A percentile compares a stretch with the other conserved stretches of the same genome.
Conservation (phyloP, 208 protist species). For the Acanthamoeba triangularis region DNA sequence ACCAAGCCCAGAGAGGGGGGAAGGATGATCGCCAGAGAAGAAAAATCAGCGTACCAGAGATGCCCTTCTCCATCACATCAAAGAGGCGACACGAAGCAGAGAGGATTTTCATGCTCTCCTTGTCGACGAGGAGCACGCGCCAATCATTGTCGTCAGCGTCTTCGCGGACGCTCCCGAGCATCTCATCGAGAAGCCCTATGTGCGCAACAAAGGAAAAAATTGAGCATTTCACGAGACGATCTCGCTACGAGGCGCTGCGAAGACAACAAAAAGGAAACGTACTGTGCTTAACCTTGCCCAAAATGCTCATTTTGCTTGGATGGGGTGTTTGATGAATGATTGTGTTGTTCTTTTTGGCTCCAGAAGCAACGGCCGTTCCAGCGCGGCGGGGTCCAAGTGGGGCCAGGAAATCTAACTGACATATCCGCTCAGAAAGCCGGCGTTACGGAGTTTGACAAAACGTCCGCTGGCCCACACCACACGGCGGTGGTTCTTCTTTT, state of each 20-base stretch:
- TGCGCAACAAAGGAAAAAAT: neutral
- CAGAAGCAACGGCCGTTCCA: too few species aligned
- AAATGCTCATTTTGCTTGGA: neutral
- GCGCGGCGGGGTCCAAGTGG: too few species aligned
- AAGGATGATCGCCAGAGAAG: neutral
- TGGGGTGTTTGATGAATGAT: too few species aligned
- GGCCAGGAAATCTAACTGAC: too few species aligned
- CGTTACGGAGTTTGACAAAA: too few species aligned
- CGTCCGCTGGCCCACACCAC: too few species aligned
- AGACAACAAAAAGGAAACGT: too few species aligned
- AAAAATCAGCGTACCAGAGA: slow-evolving; percentile 11
- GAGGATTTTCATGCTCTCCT: slow-evolving; percentile 32
- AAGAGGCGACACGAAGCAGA: slow-evolving; percentile 25
- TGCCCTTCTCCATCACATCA: slow-evolving; percentile 20
- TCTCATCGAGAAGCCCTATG: slow-evolving; percentile 3
- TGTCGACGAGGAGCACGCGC: slow-evolving; percentile 9
- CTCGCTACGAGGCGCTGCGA: too few species aligned
- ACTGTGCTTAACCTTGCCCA: slow-evolving; percentile 5
- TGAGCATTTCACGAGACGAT: neutral
- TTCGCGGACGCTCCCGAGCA: neutral
- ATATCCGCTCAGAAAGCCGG: too few species aligned
- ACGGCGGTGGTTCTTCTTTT: too few species aligned
- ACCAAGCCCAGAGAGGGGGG: neutral
- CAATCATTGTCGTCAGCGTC: slow-evolving; percentile 6
- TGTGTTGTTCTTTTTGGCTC: too few species aligned